phyloP scores from a whole-genome alignment of 2,329 filamentous ascomycete genomes.

The Coniochaeta sp. region DNA sequence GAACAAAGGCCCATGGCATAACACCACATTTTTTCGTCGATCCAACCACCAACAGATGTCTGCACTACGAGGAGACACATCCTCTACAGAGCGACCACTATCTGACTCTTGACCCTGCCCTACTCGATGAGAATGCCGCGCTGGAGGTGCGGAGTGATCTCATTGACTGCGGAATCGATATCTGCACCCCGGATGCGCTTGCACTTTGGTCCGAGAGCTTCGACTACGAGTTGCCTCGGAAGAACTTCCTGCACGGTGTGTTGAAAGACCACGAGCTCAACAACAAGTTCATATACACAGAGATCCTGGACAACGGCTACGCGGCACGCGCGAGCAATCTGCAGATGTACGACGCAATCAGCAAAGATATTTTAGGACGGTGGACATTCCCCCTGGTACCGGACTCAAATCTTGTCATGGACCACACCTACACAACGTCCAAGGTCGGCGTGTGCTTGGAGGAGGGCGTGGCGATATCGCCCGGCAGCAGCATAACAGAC shows the following conservation, averaged over 20 bases:
- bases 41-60: conserved; percentile 67
- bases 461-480: conserved; percentile 65
- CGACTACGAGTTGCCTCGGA: conserved; percentile 70
- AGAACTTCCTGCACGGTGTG: conserved; percentile 74
- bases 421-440: conserved; percentile 67
- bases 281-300: conserved; percentile 90
- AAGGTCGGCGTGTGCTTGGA: conserved; percentile 72
- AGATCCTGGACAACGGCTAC: conserved; percentile 78
- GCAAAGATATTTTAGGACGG: conserved; percentile 74
- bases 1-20: conserved; percentile 68
- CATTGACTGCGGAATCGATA: conserved; percentile 92
- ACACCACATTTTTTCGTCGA: conserved; percentile 85
- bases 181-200: conserved; percentile 92
- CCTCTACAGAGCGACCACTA: conserved; percentile 59
- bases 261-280: conserved; percentile 96
- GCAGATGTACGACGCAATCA: conserved; percentile 83
- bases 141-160: conserved; percentile 81
- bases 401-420: conserved; percentile 75
- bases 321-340: conserved; percentile 80
- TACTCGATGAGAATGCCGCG: conserved; percentile 62
- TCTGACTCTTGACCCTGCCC: conserved; percentile 67
- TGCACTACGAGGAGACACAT: conserved; percentile 91
- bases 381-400: conserved; percentile 88
- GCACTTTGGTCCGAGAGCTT: conserved; percentile 96
- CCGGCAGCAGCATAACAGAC: conserved; percentile 62